Base-by-base conservation (phyloP, 75 land plant species). In the Selaginella moellendorffii region DNA sequence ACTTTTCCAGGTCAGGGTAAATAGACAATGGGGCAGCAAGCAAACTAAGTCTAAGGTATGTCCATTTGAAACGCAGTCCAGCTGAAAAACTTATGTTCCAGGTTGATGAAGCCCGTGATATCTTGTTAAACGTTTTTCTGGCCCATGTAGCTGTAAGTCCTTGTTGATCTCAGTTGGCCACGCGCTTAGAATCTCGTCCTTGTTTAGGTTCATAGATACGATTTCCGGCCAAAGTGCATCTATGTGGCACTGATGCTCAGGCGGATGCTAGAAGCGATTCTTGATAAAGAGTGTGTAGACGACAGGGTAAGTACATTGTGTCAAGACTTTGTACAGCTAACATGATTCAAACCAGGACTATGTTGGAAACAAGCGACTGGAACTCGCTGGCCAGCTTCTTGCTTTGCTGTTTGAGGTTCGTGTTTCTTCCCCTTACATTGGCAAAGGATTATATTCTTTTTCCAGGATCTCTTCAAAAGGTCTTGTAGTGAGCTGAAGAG, bases 301-400 rank as follows among this genome's bases (percentile, higher is more conserved):
- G 98, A 93, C 65, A 88, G 85, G 96, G 98, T 88, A 69, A 64
- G 19, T 54, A 29, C 19, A 22, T 23, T 56, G 8, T 56, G 24
- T 56, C 14, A 36, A n/a, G n/a, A n/a, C n/a, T n/a, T n/a, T n/a
- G n/a, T n/a, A n/a, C n/a, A n/a, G n/a, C n/a, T n/a, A n/a, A n/a
- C n/a, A n/a, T n/a, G n/a, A n/a, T n/a, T n/a, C n/a, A n/a, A n/a
- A n/a, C 14, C 14, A 93, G 99, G 99, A 95, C 76, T 95, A 95
- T 77, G 96, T 86, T 67, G 99, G 99, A 14, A 95, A 95, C 69
- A 95, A 95, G 65, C 76, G 99, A 9, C 73, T 95, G 68, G 96
- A 95, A 77, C 71, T 95, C 65, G 88, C 99, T 61, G 99, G 99
- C n/a, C 91, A 95, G 65, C 66, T 95, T 20, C 60, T 95, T 29